Evolutionary conservation across 768 basidiomycete genomes (phyloP).

Genomic region (Heimioporus sp.): DNA sequence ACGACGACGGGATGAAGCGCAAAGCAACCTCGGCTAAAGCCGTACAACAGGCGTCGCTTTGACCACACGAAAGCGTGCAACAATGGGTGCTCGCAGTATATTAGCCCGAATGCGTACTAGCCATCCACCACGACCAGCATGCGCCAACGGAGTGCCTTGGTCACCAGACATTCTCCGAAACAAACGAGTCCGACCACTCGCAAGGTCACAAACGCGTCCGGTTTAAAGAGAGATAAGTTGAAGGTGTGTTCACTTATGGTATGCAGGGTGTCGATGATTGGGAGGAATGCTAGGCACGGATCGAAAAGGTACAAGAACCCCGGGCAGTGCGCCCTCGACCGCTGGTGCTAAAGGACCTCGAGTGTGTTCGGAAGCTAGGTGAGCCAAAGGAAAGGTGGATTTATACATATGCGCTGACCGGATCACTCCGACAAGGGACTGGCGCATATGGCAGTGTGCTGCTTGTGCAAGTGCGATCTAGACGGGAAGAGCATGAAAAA

Average conservation of each 20-base stretch:
- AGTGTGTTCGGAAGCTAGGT: constrained; percentile 44
- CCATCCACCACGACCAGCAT: not conserved
- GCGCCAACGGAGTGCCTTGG: constrained; percentile 15
- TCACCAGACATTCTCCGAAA: constrained; percentile 4
- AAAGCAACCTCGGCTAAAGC: not conserved
- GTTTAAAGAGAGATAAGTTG: too few species aligned
- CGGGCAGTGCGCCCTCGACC: constrained; percentile 36
- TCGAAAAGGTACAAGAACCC: constrained; percentile 22
- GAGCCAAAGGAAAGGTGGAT: not conserved
- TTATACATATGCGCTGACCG: too few species aligned
- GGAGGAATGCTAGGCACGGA: constrained; percentile 13
- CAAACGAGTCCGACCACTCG: not conserved
- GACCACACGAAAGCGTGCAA: constrained; percentile 11
- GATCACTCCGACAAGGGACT: constrained; percentile 30
- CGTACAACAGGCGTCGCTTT: not conserved
- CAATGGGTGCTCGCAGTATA: constrained; percentile 12
- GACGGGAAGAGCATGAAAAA: constrained; percentile 25
- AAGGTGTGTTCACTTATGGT: constrained; percentile 2
- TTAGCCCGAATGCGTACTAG: too few species aligned
- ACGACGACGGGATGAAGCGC: too few species aligned
- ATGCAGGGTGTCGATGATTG: not conserved
- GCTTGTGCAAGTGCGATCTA: constrained; percentile 36
- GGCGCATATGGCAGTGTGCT: constrained; percentile 44
- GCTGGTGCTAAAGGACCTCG: constrained; percentile 38
- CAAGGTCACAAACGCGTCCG: too few species aligned